These are phyloP conservation scores for Sporobolomyces roseus DNA, from an alignment of 768 basidiomycete species.

Conservation along the genomic window DNA sequence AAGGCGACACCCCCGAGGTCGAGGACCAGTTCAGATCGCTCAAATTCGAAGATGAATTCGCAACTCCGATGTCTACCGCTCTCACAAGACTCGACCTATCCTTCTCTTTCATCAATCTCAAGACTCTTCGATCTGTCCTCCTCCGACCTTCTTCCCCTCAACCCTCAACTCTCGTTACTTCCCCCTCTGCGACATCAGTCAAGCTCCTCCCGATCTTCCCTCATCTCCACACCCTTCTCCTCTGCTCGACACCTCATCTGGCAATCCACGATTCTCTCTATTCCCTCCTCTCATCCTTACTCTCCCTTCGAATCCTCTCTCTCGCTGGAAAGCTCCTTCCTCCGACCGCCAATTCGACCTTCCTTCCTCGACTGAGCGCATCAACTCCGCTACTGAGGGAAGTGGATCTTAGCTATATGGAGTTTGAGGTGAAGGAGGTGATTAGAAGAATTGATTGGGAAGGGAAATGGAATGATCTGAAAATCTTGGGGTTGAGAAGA, in stretches of 20 bases:
- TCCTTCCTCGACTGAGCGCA: conserved; percentile 13
- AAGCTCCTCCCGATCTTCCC: conserved; percentile 20
- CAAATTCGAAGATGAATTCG: background rate
- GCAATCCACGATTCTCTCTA: conserved; percentile 5
- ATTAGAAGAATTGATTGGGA: conserved; percentile 21
- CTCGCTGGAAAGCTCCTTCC: conserved; percentile 16
- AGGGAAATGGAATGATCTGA: conserved; percentile 9
- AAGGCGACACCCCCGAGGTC: background rate
- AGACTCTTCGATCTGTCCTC: no score
- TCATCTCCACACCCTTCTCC: conserved; percentile 15
- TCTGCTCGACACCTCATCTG: conserved; percentile 3
- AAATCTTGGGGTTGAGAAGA: background rate
- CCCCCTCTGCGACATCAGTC: background rate
- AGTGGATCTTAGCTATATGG: conserved; percentile 19
- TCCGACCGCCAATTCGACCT: background rate
- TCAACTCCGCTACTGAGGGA: conserved; percentile 7
- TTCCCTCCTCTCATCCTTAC: conserved; percentile 10
- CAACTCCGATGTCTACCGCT: background rate
- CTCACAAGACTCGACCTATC: conserved; percentile 13
- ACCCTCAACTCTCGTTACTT: background rate
- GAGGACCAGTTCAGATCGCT: background rate
- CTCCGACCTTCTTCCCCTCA: background rate
- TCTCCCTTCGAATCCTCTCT: conserved; percentile 20
- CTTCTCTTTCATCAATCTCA: conserved; percentile 17
- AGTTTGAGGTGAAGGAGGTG: background rate